A percentile compares a stretch with the other conserved stretches of the same genome.
phyloP scores from a whole-genome alignment of 805 yeast genomes.

The Barnettozyma sp. region DNA sequence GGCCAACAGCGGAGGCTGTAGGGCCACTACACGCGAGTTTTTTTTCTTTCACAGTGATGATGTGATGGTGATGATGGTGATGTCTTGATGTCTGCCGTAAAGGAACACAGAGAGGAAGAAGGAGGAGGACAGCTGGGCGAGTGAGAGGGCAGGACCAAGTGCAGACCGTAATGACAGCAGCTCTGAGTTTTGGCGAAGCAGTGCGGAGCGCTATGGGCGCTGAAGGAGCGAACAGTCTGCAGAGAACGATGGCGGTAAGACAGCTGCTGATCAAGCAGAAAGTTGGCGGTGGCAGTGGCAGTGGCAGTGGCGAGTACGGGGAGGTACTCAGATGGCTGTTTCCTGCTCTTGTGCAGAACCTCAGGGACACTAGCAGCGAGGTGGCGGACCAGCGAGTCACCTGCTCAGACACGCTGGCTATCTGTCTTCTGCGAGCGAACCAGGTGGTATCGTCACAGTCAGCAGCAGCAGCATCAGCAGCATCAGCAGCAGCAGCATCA shows the following conservation, averaged over 20 bases:
- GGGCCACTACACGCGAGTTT: too few relatives aligned
- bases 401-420: constrained; percentile 52
- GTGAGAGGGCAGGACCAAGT: too few relatives aligned
- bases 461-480: too few relatives aligned
- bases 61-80: too few relatives aligned
- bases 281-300: constrained; percentile 7
- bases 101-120: neutral
- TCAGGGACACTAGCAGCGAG: constrained; percentile 30
- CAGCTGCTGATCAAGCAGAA: constrained; percentile 15
- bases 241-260: neutral
- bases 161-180: too few relatives aligned
- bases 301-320: constrained; percentile 8
- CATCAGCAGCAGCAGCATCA: too few relatives aligned
- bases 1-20: too few relatives aligned
- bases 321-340: constrained; percentile 18
- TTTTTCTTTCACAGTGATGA: too few relatives aligned
- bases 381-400: constrained; percentile 33
- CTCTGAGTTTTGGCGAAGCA: neutral
- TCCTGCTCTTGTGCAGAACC: constrained; percentile 27
- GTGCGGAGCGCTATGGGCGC: neutral
- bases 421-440: constrained; percentile 54
- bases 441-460: too few relatives aligned
- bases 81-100: too few relatives aligned
- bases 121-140: neutral
- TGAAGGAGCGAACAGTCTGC: neutral